Base-by-base conservation (phyloP, 148 eudicot species). In the Rhododendron kiyosumense region DNA sequence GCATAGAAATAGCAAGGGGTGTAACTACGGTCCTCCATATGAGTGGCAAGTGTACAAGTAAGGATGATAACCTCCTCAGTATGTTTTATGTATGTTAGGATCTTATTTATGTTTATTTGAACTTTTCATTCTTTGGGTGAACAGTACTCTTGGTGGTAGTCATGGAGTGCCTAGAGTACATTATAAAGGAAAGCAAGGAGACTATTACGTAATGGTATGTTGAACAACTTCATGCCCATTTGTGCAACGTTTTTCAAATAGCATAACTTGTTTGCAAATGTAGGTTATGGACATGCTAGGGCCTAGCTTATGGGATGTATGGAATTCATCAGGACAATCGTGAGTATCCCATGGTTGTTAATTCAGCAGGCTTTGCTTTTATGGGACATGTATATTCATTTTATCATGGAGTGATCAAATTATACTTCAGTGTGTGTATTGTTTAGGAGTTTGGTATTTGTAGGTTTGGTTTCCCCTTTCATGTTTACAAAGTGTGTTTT, bases 1-100 rank as follows among this genome's bases (percentile, higher is more conserved):
- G 90, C 98, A 95, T 59, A 91, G 85, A 87, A 95, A 91, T 86
- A 94, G 98, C 92, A 95, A 95, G 93, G 98, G 98, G 59, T 95
- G 98, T 74, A 95, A 90, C 78, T 93, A 94, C 89, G 96, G 98
- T 65, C 98, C 98, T 87, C 98, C 98, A 11, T 90, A 94, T 77
- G 98, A 95, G 93, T 95, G 98, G 98, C 98, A 94, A 89, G 98
- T 95, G 65, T 95, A 94, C 92, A 94, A 90, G 98, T 95, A 95
- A 46, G 98, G 84, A 81, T 43, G 14, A 51, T 43, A 17, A 30
- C 63, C 22, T 32, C 38, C 8, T 71, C 15, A 34, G 43, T 12
- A 71, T 76, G 14, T 28, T 41, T 73, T 52, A 24, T 43, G 73
- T 36, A 38, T 65, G 24, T 26, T 83, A 12, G 78, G 69, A 63